These are phyloP conservation scores for Sphaerulina populicola DNA, from an alignment of 2,329 filamentous ascomycete genomes.

Conservation along the genomic window DNA sequence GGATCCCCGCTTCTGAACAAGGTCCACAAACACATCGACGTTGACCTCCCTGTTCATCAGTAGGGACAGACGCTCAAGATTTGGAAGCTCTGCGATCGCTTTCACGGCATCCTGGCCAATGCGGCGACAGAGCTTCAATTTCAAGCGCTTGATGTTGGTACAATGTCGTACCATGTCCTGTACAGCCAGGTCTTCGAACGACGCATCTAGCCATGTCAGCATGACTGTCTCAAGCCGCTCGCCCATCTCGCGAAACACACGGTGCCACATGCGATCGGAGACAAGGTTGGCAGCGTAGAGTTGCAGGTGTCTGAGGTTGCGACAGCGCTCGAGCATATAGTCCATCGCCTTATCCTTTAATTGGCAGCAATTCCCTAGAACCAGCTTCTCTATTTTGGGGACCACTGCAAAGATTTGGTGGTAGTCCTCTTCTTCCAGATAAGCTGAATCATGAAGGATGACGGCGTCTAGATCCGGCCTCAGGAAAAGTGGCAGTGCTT, in stretches of 20 bases:
- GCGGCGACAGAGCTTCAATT: conserved; percentile 71
- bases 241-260: conserved; percentile 60
- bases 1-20: conserved; percentile 56
- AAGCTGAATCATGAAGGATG: conserved; percentile 55
- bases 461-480: conserved; percentile 48
- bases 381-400: conserved; percentile 59
- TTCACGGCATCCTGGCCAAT: conserved; percentile 58
- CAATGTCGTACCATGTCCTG: conserved; percentile 55
- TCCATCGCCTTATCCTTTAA: conserved; percentile 79
- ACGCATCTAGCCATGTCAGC: conserved; percentile 74
- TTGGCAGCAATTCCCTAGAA: conserved; percentile 77
- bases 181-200: conserved; percentile 66
- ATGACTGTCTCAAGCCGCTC: conserved; percentile 58
- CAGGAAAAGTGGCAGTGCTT: conserved; percentile 44
- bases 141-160: conserved; percentile 63
- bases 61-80: conserved; percentile 67
- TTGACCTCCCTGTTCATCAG: conserved; percentile 53
- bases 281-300: conserved; percentile 80
- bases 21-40: conserved; percentile 50
- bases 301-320: conserved; percentile 62
- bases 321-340: conserved; percentile 66
- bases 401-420: conserved; percentile 70
- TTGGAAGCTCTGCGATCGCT: conserved; percentile 52
- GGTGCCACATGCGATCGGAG: conserved; percentile 64
- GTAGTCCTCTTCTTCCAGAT: conserved; percentile 67